Evolutionary conservation across 148 eudicot species (phyloP).

Genomic region (Fagopyrum esculentum): DNA sequence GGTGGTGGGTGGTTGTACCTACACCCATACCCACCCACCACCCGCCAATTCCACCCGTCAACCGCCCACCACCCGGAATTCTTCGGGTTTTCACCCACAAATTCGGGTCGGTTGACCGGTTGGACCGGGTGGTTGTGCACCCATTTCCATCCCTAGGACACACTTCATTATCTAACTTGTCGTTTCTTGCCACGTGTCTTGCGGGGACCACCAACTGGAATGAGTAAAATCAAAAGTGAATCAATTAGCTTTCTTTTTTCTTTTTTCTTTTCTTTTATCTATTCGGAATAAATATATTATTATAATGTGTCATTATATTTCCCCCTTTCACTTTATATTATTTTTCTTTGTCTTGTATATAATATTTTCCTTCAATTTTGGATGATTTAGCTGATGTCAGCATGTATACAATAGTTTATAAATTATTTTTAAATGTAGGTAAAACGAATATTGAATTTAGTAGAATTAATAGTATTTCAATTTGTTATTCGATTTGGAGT

Average conservation of each 20-base stretch:
- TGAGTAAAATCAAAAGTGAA: slow-evolving; percentile 7
- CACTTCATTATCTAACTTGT: slow-evolving; percentile 3
- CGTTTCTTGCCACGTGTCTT: neutral
- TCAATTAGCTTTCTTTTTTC: neutral
- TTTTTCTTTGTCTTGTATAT: neutral
- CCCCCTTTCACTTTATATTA: slow-evolving; percentile 1
- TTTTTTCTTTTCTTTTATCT: neutral
- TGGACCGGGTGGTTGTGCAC: too few relatives aligned
- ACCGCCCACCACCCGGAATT: too few relatives aligned
- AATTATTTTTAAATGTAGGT: neutral
- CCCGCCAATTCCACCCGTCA: too few relatives aligned
- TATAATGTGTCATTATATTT: slow-evolving; percentile 6
- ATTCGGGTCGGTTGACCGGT: too few relatives aligned
- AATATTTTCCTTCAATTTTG: neutral
- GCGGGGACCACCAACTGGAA: neutral
- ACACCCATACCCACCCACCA: too few relatives aligned
- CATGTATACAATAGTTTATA: neutral
- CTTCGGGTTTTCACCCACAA: too few relatives aligned
- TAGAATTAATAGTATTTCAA: too few relatives aligned
- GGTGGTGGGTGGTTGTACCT: too few relatives aligned
- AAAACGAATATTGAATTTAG: neutral
- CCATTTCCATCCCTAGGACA: too few relatives aligned
- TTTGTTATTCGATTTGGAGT: too few relatives aligned
- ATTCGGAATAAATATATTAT: neutral
- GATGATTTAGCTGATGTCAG: neutral